Evolutionary conservation across 768 basidiomycete genomes (phyloP), one percentile per base, ranked within the genome.

Genomic region (Russula dissimulans): DNA sequence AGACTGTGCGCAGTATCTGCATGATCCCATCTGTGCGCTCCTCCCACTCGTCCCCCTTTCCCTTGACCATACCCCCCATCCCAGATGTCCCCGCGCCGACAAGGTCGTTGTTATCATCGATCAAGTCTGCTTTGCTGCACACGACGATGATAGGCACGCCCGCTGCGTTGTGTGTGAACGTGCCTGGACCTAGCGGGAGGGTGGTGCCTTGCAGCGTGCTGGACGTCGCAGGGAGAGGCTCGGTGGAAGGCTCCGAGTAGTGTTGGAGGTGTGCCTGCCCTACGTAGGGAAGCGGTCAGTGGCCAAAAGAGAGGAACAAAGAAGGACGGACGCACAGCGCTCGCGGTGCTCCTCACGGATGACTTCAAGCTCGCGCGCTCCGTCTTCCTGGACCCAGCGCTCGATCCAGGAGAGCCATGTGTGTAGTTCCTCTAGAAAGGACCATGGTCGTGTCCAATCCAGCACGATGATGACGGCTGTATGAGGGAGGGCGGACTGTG

Each of bases 371-470:
- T 92, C 91, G 50, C 88, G 76, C 8, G 85, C 78, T 0, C 74
- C 76, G 62, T 91, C 88, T 3, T 83, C 83, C 57, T 83, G 81
- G 0, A 82, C 80, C 91, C 91, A 93, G 29, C 73, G 72, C 68
- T 95, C 91, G 6, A 97, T 78, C 90, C 93, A 94, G 48, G 70
- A 73, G 49, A 98, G 74, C 95, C 95, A 98, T 48, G 75, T 80
- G 62, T 89, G 77, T 10, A 99, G 74, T 67, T 97, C 88, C 14
- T 87, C 82, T 2, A 97, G 75, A 71, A 98, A 98, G 1, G 85
- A 82, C 84, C 91, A 95, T 1, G 95, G 95, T 65, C 82, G 82
- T 66, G 93, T 95, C 95, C 97, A 99, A 71, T 99, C 95, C 10
- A 99, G 75, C 0, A 86, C 83, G 66, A 98, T 88, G 68, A 97